Conservation (phyloP, 768 basidiomycete species). For the Fomitopsis pulvina region DNA sequence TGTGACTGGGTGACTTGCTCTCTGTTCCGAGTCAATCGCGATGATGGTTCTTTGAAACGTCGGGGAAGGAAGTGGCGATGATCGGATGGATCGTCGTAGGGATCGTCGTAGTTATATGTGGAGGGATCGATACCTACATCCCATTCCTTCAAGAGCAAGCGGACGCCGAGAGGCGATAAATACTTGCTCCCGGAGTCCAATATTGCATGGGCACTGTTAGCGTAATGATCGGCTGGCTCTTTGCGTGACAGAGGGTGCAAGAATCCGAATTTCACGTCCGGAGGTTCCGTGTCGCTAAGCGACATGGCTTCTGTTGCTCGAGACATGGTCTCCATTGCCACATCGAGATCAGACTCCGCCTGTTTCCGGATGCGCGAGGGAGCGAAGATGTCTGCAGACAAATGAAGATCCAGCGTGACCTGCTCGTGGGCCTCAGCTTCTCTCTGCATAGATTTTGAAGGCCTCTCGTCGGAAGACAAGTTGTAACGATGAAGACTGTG, state of each 20-base stretch:
- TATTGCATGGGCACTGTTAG: neutral
- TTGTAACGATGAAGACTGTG: constrained; percentile 39
- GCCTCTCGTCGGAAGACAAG: constrained; percentile 30
- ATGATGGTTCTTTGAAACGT: constrained; percentile 1
- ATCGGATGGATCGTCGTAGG: constrained; percentile 31
- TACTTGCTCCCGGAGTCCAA: neutral
- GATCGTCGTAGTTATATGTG: constrained; percentile 46
- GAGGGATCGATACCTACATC: constrained; percentile 45
- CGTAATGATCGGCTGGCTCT: constrained; percentile 21
- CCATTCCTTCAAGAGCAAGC: constrained; percentile 67
- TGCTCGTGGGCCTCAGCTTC: constrained; percentile 55
- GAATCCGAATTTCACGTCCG: constrained; percentile 56
- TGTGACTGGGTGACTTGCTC: constrained; percentile 3
- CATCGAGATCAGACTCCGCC: constrained; percentile 20
- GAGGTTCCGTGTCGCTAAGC: constrained; percentile 41
- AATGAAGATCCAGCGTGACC: constrained; percentile 53
- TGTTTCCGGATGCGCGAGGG: constrained; percentile 31
- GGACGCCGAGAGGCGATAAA: constrained; percentile 39
- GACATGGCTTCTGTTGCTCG: constrained; percentile 43
- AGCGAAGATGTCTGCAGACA: constrained; percentile 55
- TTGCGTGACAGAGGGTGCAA: constrained; percentile 41
- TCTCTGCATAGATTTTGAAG: constrained; percentile 36
- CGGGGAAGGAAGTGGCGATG: neutral
- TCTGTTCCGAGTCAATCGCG: neutral
- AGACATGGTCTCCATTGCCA: constrained; percentile 49